A percentile compares a stretch with the other conserved stretches of the same genome.
phyloP scores from a whole-genome alignment of 345 rosid genomes.

The Laguncularia racemosa region DNA sequence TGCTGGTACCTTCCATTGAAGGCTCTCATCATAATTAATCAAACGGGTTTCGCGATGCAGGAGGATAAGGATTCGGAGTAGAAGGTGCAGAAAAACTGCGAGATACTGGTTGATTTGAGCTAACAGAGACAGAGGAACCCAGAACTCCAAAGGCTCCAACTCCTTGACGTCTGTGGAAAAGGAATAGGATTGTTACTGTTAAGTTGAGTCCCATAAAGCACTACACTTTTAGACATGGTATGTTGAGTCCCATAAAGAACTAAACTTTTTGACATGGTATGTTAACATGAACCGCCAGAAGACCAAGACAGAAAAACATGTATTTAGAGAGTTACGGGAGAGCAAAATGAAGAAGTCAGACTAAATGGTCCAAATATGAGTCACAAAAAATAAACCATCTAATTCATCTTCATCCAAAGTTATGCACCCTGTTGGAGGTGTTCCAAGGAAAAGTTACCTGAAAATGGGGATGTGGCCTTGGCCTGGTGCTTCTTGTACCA shows the following conservation, averaged over 20 bases:
- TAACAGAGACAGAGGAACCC: slow-evolving; percentile 28
- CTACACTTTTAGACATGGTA: too few relatives aligned
- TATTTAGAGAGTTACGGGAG: too few relatives aligned
- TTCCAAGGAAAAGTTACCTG: slow-evolving; percentile 33
- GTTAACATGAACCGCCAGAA: too few relatives aligned
- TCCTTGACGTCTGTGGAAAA: slow-evolving; percentile 31
- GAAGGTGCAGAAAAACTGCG: slow-evolving; percentile 40
- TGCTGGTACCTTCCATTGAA: slow-evolving; percentile 16
- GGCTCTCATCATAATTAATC: slow-evolving; percentile 18
- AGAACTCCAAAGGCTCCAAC: slow-evolving; percentile 27
- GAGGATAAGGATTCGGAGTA: slow-evolving; percentile 30
- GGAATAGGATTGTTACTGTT: not conserved
- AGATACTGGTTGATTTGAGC: slow-evolving; percentile 33
- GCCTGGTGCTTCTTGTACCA: slow-evolving; percentile 42
- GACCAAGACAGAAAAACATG: too few relatives aligned
- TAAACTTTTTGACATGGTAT: too few relatives aligned
- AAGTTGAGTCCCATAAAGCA: too few relatives aligned
- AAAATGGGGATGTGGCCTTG: slow-evolving; percentile 33
- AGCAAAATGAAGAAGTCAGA: too few relatives aligned
- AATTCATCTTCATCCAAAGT: too few relatives aligned
- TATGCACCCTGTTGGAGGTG: too few relatives aligned
- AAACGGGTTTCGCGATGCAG: slow-evolving; percentile 61
- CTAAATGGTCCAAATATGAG: too few relatives aligned
- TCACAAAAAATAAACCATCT: too few relatives aligned
- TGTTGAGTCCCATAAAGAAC: too few relatives aligned